phyloP scores from a whole-genome alignment of 2,329 filamentous ascomycete species.

The Sclerotinia subarctica region DNA sequence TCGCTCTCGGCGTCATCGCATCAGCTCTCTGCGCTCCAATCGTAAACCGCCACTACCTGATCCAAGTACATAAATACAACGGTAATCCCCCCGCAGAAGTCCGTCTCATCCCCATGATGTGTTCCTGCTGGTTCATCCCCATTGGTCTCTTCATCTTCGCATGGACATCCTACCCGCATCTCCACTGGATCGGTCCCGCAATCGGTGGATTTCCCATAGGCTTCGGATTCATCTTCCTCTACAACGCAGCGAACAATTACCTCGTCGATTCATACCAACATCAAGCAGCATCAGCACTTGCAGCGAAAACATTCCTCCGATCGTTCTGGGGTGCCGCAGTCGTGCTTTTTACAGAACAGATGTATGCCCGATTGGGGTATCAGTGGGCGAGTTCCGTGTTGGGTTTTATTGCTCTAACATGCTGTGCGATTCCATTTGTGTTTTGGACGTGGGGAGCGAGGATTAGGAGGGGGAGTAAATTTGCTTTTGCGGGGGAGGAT shows the following conservation, averaged over 20 bases:
- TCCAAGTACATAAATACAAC: slow-evolving; percentile 55
- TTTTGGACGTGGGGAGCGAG: slow-evolving; percentile 75
- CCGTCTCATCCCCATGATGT: slow-evolving; percentile 80
- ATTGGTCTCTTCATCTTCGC: slow-evolving; percentile 65
- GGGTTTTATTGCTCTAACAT: slow-evolving; percentile 70
- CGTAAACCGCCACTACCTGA: slow-evolving; percentile 79
- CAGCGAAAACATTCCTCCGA: slow-evolving; percentile 76
- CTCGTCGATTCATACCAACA: slow-evolving; percentile 63
- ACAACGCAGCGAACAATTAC: slow-evolving; percentile 58
- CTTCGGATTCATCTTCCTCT: slow-evolving; percentile 64
- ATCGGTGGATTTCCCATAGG: slow-evolving; percentile 57
- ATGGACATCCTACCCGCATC: slow-evolving; percentile 57
- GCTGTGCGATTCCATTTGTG: slow-evolving; percentile 77
- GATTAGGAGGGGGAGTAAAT: slow-evolving; percentile 68
- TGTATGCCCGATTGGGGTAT: slow-evolving; percentile 69
- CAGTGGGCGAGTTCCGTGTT: slow-evolving; percentile 74
- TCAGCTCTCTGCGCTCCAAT: slow-evolving; percentile 66
- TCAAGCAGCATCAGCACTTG: slow-evolving; percentile 77
- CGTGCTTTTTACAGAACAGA: slow-evolving; percentile 78
- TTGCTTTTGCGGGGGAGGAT: slow-evolving; percentile 65
- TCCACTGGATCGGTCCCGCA: slow-evolving; percentile 57
- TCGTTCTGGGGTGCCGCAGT: slow-evolving; percentile 76
- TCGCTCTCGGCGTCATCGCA: slow-evolving; percentile 70
- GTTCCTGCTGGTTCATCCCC: slow-evolving; percentile 69
- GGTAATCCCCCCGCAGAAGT: slow-evolving; percentile 74